Conservation (phyloP, 305 asterid genomes). For the Ilex paraguariensis region DNA sequence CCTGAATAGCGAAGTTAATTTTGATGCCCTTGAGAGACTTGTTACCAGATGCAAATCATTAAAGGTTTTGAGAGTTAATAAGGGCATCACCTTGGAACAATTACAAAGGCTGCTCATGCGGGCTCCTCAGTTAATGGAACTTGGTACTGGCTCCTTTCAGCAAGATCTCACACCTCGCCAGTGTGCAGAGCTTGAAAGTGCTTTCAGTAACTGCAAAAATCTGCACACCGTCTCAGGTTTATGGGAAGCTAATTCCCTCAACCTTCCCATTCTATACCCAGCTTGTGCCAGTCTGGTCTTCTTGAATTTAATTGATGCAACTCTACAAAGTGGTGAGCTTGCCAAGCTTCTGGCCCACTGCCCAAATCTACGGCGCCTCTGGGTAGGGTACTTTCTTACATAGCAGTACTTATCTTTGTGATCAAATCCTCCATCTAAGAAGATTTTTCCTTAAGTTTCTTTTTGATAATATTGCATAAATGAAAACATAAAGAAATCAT, state of each 20-base stretch:
- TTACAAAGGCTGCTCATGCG: constrained; percentile 55
- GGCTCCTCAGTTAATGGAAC: constrained; percentile 54
- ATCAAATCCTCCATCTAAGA: no score
- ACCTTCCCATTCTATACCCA: constrained; percentile 66
- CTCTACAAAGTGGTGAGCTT: constrained; percentile 57
- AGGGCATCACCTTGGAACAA: constrained; percentile 45
- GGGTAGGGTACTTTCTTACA: constrained; percentile 50
- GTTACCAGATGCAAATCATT: constrained; percentile 59
- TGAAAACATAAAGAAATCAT: not conserved
- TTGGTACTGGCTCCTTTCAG: constrained; percentile 73
- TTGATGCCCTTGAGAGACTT: constrained; percentile 67
- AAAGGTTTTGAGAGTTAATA: constrained; percentile 66
- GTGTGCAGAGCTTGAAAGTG: constrained; percentile 41
- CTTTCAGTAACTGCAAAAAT: constrained; percentile 47
- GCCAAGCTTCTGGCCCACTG: constrained; percentile 58
- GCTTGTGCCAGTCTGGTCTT: constrained; percentile 63
- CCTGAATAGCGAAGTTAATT: constrained; percentile 54
- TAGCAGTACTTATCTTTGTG: no score
- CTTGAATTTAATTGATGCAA: constrained; percentile 59
- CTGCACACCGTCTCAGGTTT: constrained; percentile 59
- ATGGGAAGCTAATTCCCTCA: constrained; percentile 50
- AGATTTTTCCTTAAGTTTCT: no score
- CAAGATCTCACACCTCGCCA: constrained; percentile 53
- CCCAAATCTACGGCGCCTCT: constrained; percentile 67
- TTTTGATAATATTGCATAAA: no score